Evolutionary conservation across 2,329 filamentous ascomycete species (phyloP), one percentile per base, ranked within the genome.

Genomic region (Hymenoscyphus infarciens): DNA sequence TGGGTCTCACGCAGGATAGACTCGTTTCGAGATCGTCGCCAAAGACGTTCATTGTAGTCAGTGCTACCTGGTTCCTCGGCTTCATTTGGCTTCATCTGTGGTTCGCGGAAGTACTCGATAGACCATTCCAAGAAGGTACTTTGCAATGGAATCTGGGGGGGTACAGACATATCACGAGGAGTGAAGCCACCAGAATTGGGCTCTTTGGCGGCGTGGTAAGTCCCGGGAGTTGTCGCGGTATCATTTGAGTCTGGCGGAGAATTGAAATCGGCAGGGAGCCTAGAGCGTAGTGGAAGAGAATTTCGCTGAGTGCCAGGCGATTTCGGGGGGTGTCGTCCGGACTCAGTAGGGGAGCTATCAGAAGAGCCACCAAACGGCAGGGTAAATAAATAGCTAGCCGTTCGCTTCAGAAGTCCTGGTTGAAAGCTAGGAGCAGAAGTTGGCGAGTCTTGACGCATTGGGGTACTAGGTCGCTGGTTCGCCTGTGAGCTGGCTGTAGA

Each of bases 81-180:
- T 74, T 99, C 95, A 63, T 90, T 93, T 2, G 92, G 89, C 74
- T 95, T 96, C 95, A 99, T 98, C 76, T 99, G 95, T 35, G 95
- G 95, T 75, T 98, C 93, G 33, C 93, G 91, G 82, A 98, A 99
- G 75, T 99, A 98, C 75, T 94, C 94, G 54, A 95, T 92, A 3
- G 93, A 97, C 93, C 94, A 99, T 67, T 97, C 91, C 66, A 97
- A 82, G 75, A 98, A 96, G 8, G 83, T 87, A 74, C 92, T 97
- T 64, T 84, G 83, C 19, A 99, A 76, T 1, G 95, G 95, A 31
- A 98, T 82, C 13, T 75, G 77, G 1, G 90, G 88, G 10, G 80
- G 70, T 60, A 85, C 79, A 0, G 82, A 79, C 33, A 85, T 74
- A 64, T 87, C 82, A 63, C 88, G 84, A 58, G 85, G 80, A 66